These are phyloP conservation scores for Leucocoprinus sp. DNA, from an alignment of 768 basidiomycete genomes.

Conservation along the genomic window DNA sequence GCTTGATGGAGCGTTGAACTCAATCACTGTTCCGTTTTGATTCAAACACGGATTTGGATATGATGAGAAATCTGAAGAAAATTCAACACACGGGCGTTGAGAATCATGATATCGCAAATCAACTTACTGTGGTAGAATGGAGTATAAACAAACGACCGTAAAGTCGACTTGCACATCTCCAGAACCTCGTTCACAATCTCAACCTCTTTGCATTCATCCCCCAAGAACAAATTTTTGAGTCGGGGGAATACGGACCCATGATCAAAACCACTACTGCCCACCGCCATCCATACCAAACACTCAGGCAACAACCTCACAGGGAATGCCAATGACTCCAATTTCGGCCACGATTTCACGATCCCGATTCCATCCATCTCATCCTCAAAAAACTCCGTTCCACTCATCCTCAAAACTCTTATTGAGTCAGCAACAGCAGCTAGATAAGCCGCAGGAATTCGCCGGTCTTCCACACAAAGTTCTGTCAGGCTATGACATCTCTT, in stretches of 20 bases:
- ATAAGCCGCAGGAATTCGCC: neutral
- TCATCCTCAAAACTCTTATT: neutral
- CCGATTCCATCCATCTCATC: neutral
- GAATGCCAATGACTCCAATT: constrained; percentile 6
- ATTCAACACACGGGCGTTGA: neutral
- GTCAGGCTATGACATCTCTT: neutral
- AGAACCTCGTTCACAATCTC: no score
- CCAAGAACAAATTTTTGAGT: constrained; percentile 2
- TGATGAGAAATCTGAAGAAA: constrained; percentile 4
- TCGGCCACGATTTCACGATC: neutral
- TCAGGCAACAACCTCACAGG: constrained; percentile 5
- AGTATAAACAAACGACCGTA: constrained; percentile 7
- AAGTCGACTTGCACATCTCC: constrained; percentile 3
- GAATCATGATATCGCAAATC: no score
- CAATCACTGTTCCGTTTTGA: constrained; percentile 4
- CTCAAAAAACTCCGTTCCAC: constrained; percentile 8
- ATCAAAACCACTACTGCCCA: neutral
- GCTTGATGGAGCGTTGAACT: neutral
- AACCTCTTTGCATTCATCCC: constrained; percentile 6
- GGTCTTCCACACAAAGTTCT: constrained; percentile 1
- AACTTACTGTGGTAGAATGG: constrained; percentile 5
- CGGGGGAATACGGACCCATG: neutral
- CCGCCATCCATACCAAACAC: constrained; percentile 7
- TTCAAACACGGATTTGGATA: constrained; percentile 6
- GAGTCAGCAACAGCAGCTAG: neutral